Evolutionary conservation across 106 monocot species (phyloP).

Genomic region (Dioscorea zingiberensis): DNA sequence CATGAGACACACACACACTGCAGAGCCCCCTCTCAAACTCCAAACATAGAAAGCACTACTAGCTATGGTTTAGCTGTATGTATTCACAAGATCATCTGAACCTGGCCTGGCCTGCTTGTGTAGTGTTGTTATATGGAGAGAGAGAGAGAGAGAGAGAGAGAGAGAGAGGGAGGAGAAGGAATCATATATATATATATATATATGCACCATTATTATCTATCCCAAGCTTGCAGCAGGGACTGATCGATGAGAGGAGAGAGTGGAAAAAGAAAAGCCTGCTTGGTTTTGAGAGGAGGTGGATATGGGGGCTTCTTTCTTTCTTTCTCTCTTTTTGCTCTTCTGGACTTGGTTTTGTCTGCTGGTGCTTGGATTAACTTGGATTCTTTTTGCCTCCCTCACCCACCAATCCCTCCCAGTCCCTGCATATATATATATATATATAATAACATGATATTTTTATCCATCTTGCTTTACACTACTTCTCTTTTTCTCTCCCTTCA

Average conservation of each 20-base stretch:
- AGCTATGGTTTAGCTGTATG: constrained; percentile 5
- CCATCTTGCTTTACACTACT: background rate
- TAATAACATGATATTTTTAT: background rate
- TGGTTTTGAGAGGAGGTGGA: background rate
- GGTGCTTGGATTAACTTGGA: constrained; percentile 36
- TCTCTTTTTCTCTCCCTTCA: too few species aligned
- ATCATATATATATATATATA: too few species aligned
- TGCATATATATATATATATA: background rate
- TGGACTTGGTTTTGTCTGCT: constrained; percentile 26
- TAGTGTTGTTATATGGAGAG: too few species aligned
- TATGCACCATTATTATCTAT: background rate
- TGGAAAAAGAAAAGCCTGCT: background rate
- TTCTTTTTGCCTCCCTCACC: constrained; percentile 20
- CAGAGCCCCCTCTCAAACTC: background rate
- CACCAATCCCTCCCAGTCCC: constrained; percentile 2
- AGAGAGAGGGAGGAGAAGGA: background rate
- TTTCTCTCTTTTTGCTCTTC: background rate
- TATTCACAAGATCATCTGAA: background rate
- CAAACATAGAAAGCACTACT: constrained; percentile 4
- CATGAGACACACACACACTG: too few species aligned
- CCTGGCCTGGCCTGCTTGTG: background rate
- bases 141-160: background rate
- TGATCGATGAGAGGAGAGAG: background rate
- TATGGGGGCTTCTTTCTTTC: background rate
- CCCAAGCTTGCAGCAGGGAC: constrained; percentile 2